Base-by-base conservation (phyloP, 257 asterid species). In the Solanum chiquidenum region DNA sequence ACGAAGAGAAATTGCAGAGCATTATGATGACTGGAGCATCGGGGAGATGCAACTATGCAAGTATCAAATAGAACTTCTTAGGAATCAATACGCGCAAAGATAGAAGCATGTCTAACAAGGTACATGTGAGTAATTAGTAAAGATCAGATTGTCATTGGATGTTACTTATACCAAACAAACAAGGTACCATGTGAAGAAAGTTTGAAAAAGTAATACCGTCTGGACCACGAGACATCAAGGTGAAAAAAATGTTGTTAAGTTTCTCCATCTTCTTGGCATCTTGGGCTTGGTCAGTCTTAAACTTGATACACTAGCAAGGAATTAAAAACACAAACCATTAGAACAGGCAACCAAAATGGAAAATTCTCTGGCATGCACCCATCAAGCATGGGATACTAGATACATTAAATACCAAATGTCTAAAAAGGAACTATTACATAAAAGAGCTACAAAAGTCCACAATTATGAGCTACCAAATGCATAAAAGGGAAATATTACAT, bases 251-350 rank as follows among this genome's bases (percentile, higher is more conserved):
- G 66, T 79, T 79, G 85, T 79, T 79, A 9, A 79, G 85, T 16
- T 79, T 79, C 85, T 79, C 85, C 85, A 79, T 79, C 85, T 44
- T 79, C 85, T 79, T 79, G 25, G 85, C 85, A 79, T 79, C 85
- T 52, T 44, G 85, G 16, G 85, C 85, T 79, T 79, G 85, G 85
- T 79, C 85, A 79, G 85, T 79, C 40, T 44, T 79, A 14, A 79
- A 79, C 85, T 79, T 79, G 85, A 79, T 4, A 79, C 85, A 79
- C 85, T 79, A 79, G 16, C 4, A 79, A 27, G 66, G 23, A 44
- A 79, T 79, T 79, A 11, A 16, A 38, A 44, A 44, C 7, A 44
- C 38, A 44, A 44, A 44, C 66, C 40, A 79, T 79, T 27, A 79
- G 66, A 44, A 79, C 85, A 79, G 60, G 85, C 5, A 79, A 44